Conservation (phyloP, 352 stramenopile species). For the Globisporangium echinulatum region DNA sequence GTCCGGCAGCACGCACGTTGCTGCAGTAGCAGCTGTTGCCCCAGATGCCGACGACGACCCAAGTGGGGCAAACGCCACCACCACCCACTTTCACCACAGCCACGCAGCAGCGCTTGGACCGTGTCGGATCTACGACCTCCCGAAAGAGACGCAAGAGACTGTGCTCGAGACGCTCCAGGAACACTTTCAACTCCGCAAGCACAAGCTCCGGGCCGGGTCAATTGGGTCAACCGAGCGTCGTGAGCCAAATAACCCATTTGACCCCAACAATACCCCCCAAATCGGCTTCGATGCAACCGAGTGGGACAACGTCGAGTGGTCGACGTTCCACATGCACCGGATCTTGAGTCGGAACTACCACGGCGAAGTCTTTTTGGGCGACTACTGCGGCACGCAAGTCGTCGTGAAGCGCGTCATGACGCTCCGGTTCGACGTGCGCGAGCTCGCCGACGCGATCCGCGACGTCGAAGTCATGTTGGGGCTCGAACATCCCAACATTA, state of each 20-base stretch:
- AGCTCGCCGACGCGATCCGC: constrained; percentile 59
- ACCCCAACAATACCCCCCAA: too few species aligned
- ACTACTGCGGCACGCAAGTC: constrained; percentile 49
- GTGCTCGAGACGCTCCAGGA: constrained; percentile 54
- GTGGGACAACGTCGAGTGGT: constrained; percentile 18
- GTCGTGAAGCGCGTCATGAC: constrained; percentile 72
- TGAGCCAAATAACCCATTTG: too few species aligned
- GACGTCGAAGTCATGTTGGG: constrained; percentile 60
- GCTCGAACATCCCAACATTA: constrained; percentile 61
- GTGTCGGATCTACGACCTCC: constrained; percentile 48
- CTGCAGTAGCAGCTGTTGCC: background rate
- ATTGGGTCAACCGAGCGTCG: too few species aligned
- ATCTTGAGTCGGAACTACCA: constrained; percentile 43
- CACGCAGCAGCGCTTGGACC: constrained; percentile 20
- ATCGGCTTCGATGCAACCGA: background rate
- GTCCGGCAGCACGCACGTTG: background rate
- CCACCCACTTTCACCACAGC: background rate
- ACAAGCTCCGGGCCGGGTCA: constrained; percentile 16
- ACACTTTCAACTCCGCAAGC: constrained; percentile 51
- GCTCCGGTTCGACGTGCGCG: constrained; percentile 42
- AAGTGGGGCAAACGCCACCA: background rate
- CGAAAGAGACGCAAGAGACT: constrained; percentile 46
- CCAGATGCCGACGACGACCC: constrained; percentile 10
- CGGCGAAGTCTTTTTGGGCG: constrained; percentile 53
- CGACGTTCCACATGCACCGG: constrained; percentile 32